Evolutionary conservation across 2,329 filamentous ascomycete genomes (phyloP).

Genomic region (Exophiala mesophila): DNA sequence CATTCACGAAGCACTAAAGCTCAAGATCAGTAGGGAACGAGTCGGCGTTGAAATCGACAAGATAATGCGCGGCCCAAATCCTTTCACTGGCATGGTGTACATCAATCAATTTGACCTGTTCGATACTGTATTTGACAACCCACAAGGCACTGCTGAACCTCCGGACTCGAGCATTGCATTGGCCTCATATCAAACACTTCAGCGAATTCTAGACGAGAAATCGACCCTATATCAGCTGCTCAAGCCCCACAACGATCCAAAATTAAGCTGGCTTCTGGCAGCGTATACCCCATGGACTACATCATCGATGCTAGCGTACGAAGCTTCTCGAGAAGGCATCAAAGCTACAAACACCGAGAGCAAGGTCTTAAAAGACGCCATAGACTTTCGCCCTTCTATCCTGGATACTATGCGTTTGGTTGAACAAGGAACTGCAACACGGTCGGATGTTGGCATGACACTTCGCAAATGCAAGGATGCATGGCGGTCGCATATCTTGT

Average conservation of each 20-base stretch:
- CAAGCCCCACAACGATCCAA: conserved; percentile 22
- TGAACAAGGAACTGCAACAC: conserved; percentile 13
- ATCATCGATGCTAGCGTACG: conserved; percentile 17
- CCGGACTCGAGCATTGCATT: conserved; percentile 6
- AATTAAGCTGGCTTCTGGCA: conserved; percentile 25
- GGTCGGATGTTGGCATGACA: conserved; percentile 25
- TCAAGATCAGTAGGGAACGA: conserved; percentile 89
- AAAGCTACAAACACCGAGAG: conserved; percentile 27
- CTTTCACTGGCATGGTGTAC: conserved; percentile 22
- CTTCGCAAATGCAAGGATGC: conserved; percentile 23
- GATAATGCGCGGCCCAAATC: conserved; percentile 66
- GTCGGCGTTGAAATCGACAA: conserved; percentile 86
- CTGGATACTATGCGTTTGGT: conserved; percentile 10
- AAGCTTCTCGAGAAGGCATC: conserved; percentile 26
- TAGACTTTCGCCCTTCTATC: conserved; percentile 21
- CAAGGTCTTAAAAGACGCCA: conserved; percentile 25
- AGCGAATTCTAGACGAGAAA: conserved; percentile 16
- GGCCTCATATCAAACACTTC: conserved; percentile 16
- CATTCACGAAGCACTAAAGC: conserved; percentile 72
- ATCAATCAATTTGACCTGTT: conserved; percentile 25
- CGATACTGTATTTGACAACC: conserved; percentile 24
- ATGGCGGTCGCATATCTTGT: conserved; percentile 24
- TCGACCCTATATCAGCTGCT: conserved; percentile 18
- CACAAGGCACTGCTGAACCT: conserved; percentile 4
- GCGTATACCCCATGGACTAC: conserved; percentile 23